phyloP scores from a whole-genome alignment of 2,329 filamentous ascomycete genomes.

The Sclerotinia nivalis region DNA sequence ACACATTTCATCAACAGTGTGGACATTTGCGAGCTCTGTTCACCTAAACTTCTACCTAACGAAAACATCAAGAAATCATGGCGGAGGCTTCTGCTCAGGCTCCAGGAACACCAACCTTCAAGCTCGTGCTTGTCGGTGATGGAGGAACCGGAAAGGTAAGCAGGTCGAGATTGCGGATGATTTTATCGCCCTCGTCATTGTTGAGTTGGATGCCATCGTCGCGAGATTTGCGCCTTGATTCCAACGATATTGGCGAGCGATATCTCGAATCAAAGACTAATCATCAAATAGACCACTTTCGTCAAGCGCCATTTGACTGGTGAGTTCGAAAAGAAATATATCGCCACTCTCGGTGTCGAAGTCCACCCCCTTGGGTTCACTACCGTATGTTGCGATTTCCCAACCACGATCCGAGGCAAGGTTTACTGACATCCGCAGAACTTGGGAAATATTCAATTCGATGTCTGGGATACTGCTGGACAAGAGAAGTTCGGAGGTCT shows the following conservation, averaged over 20 bases:
- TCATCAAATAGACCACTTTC: conserved; percentile 80
- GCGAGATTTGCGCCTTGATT: conserved; percentile 31
- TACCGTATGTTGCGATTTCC: conserved; percentile 68
- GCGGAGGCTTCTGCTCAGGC: conserved; percentile 49
- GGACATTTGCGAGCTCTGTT: conserved; percentile 31
- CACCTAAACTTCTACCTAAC: conserved; percentile 32
- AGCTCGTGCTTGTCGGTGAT: conserved; percentile 99
- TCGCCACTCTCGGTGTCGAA: conserved; percentile 98
- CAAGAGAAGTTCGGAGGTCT: conserved; percentile 99
- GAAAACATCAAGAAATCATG: conserved; percentile 54
- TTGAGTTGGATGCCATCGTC: conserved; percentile 22
- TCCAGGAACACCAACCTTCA: conserved; percentile 77
- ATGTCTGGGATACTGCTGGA: conserved; percentile 98
- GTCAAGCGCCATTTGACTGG: conserved; percentile 99
- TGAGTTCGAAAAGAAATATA: conserved; percentile 99
- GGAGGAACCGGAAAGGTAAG: conserved; percentile 98
- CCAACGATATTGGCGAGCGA: conserved; percentile 31
- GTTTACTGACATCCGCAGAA: conserved; percentile 56
- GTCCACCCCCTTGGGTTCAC: conserved; percentile 98
- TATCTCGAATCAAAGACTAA: conserved; percentile 31
- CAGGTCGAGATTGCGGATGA: conserved; percentile 1
- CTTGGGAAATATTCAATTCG: conserved; percentile 95
- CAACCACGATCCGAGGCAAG: neutral
- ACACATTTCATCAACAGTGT: conserved; percentile 14
- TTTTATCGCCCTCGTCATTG: conserved; percentile 20